phyloP scores from a whole-genome alignment of 2,329 filamentous ascomycete genomes.

The Fusarium sp. region DNA sequence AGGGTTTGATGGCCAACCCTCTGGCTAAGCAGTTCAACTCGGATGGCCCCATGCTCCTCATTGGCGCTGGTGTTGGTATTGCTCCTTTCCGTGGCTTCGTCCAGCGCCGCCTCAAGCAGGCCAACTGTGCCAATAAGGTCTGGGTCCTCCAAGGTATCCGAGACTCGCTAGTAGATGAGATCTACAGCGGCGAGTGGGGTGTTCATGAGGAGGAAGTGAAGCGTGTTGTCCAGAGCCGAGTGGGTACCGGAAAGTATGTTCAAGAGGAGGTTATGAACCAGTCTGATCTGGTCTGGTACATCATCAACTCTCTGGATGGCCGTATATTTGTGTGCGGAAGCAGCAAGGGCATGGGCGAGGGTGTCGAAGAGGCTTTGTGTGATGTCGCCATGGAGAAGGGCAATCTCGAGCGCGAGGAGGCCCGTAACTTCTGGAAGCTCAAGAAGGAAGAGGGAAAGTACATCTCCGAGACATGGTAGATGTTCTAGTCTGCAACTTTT shows the following conservation, averaged over 20 bases:
- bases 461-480: conserved; percentile 83
- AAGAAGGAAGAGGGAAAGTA: conserved; percentile 96
- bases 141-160: conserved; percentile 95
- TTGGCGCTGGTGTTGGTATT: conserved; percentile 95
- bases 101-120: conserved; percentile 90
- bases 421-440: conserved; percentile 86
- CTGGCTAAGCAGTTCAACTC: conserved; percentile 90
- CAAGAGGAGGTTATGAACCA: conserved; percentile 94
- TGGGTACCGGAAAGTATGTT: conserved; percentile 87
- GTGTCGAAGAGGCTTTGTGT: conserved; percentile 87
- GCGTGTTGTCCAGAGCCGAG: conserved; percentile 80
- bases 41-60: conserved; percentile 96
- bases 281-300: conserved; percentile 97
- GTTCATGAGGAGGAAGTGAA: conserved; percentile 90
- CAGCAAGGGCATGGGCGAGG: conserved; percentile 96
- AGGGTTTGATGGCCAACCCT: conserved; percentile 96
- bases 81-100: conserved; percentile 98
- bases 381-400: conserved; percentile 95
- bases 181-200: conserved; percentile 97
- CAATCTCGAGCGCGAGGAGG: conserved; percentile 83
- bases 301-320: conserved; percentile 95
- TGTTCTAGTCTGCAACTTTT: background rate
- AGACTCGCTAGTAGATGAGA: conserved; percentile 94
- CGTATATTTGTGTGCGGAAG: conserved; percentile 97
- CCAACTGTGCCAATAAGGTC: conserved; percentile 97